These are phyloP conservation scores for Candida pini DNA, from an alignment of 805 yeast species.

Conservation along the genomic window DNA sequence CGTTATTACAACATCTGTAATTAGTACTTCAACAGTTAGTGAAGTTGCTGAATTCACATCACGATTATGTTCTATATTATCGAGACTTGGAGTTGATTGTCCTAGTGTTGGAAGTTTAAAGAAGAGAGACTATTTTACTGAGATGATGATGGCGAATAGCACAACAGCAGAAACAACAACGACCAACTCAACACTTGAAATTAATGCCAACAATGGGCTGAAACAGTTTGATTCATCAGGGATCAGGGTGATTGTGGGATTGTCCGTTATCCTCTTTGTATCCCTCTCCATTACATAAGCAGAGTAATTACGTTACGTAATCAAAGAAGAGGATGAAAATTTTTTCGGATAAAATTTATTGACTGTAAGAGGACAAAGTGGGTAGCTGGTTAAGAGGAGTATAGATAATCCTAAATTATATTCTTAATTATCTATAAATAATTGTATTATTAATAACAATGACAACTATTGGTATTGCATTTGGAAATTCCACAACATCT, in stretches of 20 bases:
- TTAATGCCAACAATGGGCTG: too few relatives aligned
- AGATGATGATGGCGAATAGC: too few relatives aligned
- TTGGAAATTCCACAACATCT: conserved; percentile 94
- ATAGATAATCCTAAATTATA: neutral
- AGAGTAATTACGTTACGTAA: too few relatives aligned
- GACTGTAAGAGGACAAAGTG: too few relatives aligned
- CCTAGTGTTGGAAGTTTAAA: conserved; percentile 9
- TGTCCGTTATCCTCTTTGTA: too few relatives aligned
- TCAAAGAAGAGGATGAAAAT: too few relatives aligned
- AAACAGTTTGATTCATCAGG: too few relatives aligned
- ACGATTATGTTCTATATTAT: conserved; percentile 14
- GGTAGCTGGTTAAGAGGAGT: neutral
- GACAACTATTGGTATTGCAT: conserved; percentile 86
- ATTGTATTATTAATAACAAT: conserved; percentile 13
- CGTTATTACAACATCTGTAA: conserved; percentile 3
- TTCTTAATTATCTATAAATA: neutral
- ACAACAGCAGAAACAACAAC: too few relatives aligned
- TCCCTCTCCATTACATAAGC: too few relatives aligned
- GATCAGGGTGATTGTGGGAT: too few relatives aligned
- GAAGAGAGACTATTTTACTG: conserved; percentile 4
- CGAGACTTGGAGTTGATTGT: conserved; percentile 15
- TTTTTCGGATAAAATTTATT: too few relatives aligned
- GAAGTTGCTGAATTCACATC: conserved; percentile 13
- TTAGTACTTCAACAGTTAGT: conserved; percentile 10
- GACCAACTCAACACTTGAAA: too few relatives aligned